Evolutionary conservation across 176 grass and related monocot genomes (phyloP).

Genomic region (Triticum dicoccoides): DNA sequence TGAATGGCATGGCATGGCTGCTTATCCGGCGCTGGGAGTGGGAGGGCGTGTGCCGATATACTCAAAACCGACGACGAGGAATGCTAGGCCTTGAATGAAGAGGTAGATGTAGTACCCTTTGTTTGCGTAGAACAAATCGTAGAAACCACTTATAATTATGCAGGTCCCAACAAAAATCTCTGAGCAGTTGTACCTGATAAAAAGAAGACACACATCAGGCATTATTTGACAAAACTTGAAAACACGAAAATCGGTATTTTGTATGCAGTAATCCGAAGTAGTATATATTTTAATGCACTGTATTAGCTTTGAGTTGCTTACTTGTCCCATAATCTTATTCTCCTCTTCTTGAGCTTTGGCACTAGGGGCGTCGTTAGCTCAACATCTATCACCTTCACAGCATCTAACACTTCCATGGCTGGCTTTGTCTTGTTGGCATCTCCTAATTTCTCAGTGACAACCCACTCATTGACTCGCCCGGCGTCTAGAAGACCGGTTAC

Average conservation of each 20-base stretch:
- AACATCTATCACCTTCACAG: slow-evolving; percentile 46
- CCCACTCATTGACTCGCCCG: slow-evolving; percentile 90
- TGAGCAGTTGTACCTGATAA: slow-evolving; percentile 61
- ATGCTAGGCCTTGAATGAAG: slow-evolving; percentile 64
- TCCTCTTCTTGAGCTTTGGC: slow-evolving; percentile 48
- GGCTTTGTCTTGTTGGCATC: slow-evolving; percentile 68
- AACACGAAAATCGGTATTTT: background rate
- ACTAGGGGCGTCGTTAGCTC: slow-evolving; percentile 38
- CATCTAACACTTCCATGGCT: slow-evolving; percentile 35
- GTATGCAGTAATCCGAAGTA: background rate
- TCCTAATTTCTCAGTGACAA: slow-evolving; percentile 90
- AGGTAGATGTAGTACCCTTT: slow-evolving; percentile 85
- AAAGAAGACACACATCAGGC: background rate
- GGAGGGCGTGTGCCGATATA: slow-evolving; percentile 65
- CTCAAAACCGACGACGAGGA: slow-evolving; percentile 71
- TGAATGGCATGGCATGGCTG: slow-evolving; percentile 10
- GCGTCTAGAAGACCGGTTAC: slow-evolving; percentile 65
- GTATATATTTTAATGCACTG: background rate
- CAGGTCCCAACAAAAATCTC: slow-evolving; percentile 66
- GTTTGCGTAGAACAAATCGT: slow-evolving; percentile 57
- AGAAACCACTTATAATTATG: slow-evolving; percentile 62
- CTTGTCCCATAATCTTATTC: slow-evolving; percentile 51
- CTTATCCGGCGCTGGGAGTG: slow-evolving; percentile 22
- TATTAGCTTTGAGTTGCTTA: slow-evolving; percentile 21
- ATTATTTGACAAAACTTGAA: slow-evolving; percentile 5